These are phyloP conservation scores for Yamadazyma tumulicola DNA, from an alignment of 805 yeast genomes.

Conservation along the genomic window DNA sequence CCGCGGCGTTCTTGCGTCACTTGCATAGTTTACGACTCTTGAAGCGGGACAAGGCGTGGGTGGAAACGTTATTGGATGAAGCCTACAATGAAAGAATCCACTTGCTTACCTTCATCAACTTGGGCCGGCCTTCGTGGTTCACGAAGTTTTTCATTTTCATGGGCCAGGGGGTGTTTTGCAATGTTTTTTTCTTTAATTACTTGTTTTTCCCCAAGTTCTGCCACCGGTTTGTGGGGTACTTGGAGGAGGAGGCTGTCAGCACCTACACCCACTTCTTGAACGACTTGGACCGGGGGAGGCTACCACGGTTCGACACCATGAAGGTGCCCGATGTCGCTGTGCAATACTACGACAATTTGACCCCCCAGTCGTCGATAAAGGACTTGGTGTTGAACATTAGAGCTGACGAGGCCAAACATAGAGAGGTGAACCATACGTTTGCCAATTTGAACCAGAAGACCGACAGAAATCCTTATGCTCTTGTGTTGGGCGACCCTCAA, in stretches of 20 bases:
- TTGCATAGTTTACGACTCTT: conserved; percentile 59
- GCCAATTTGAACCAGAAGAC: conserved; percentile 52
- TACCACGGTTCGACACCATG: conserved; percentile 45
- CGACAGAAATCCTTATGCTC: conserved; percentile 69
- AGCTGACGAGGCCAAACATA: conserved; percentile 76
- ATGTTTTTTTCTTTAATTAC: conserved; percentile 59
- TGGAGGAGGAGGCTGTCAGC: conserved; percentile 73
- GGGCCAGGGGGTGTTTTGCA: conserved; percentile 72
- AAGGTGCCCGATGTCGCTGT: conserved; percentile 58
- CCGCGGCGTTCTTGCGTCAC: conserved; percentile 70
- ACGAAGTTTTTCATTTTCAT: conserved; percentile 51
- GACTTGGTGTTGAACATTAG: conserved; percentile 61
- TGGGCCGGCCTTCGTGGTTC: conserved; percentile 60
- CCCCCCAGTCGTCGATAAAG: conserved; percentile 47
- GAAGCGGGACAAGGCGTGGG: conserved; percentile 69
- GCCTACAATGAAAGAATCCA: conserved; percentile 81
- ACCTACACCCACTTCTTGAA: conserved; percentile 61
- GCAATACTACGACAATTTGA: conserved; percentile 58
- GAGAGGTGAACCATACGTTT: conserved; percentile 76
- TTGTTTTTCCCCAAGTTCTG: conserved; percentile 59
- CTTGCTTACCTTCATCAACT: conserved; percentile 60
- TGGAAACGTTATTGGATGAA: conserved; percentile 69
- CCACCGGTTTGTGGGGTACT: conserved; percentile 73
- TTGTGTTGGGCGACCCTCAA: conserved; percentile 38
- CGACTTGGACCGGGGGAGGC: conserved; percentile 48